Evolutionary conservation across 2,329 filamentous ascomycete genomes (phyloP).

Genomic region (Talaromyces sp.): DNA sequence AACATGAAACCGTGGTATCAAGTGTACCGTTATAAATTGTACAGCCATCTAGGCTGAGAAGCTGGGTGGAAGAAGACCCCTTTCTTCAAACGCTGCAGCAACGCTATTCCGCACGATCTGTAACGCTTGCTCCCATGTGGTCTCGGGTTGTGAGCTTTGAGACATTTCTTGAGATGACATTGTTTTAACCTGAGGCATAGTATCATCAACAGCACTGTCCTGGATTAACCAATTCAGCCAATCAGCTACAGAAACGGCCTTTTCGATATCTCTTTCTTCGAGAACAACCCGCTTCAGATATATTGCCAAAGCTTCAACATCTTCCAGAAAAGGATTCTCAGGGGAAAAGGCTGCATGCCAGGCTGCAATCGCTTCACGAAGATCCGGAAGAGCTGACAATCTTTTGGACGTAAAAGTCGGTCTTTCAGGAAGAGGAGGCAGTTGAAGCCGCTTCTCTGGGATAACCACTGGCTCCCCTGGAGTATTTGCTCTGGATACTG

Average conservation of each 20-base stretch:
- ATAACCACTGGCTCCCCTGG: slow-evolving; percentile 9
- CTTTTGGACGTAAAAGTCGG: slow-evolving; percentile 60
- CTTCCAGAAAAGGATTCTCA: slow-evolving; percentile 72
- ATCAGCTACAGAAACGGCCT: slow-evolving; percentile 62
- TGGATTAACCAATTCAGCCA: slow-evolving; percentile 52
- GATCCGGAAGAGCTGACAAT: slow-evolving; percentile 53
- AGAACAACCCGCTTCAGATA: slow-evolving; percentile 68
- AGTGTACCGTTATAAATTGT: neutral
- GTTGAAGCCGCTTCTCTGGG: slow-evolving; percentile 21
- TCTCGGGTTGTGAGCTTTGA: slow-evolving; percentile 14
- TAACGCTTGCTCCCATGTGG: slow-evolving; percentile 34
- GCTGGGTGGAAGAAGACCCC: slow-evolving; percentile 43
- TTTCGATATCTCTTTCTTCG: slow-evolving; percentile 73
- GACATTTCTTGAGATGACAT: neutral
- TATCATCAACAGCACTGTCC: slow-evolving; percentile 35
- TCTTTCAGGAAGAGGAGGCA: slow-evolving; percentile 47
- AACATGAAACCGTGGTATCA: neutral
- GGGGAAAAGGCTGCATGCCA: slow-evolving; percentile 70
- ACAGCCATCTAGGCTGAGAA: slow-evolving; percentile 19
- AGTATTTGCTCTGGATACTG: slow-evolving; percentile 12
- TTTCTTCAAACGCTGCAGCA: slow-evolving; percentile 35
- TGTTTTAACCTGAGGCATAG: slow-evolving; percentile 12
- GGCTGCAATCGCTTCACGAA: slow-evolving; percentile 66
- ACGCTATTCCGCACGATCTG: slow-evolving; percentile 36
- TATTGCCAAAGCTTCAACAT: slow-evolving; percentile 66